These are phyloP conservation scores for Aurantiochytrium sp. DNA, from an alignment of 108 stramenopile genomes.

Conservation along the genomic window DNA sequence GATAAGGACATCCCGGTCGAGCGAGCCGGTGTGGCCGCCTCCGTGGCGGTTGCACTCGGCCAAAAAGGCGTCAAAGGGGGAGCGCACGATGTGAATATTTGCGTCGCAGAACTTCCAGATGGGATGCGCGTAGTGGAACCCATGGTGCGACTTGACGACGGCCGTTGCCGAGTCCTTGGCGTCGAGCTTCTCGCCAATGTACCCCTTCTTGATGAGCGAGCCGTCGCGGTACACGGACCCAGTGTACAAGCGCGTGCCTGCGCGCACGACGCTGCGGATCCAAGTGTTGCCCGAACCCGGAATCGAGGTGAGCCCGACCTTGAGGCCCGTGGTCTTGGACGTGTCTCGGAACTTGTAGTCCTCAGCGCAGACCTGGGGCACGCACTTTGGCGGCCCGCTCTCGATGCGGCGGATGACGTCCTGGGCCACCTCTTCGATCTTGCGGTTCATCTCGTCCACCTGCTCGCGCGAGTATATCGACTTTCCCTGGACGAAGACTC, in stretches of 20 bases:
- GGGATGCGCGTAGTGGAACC: neutral
- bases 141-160: constrained; percentile 16
- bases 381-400: neutral
- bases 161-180: neutral
- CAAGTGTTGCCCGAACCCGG: constrained; percentile 4
- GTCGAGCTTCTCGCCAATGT: neutral
- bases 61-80: constrained; percentile 7
- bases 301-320: neutral
- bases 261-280: neutral
- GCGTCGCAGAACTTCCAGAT: neutral
- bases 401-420: neutral
- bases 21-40: neutral
- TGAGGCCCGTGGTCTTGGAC: neutral
- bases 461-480: neutral
- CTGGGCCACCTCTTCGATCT: neutral
- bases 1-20: neutral
- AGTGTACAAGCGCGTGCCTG: neutral
- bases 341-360: neutral
- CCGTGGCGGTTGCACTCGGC: constrained; percentile 2
- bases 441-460: neutral
- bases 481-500: neutral
- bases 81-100: neutral
- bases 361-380: neutral
- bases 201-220: neutral
- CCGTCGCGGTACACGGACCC: constrained; percentile 10